Conservation (phyloP, 2,329 filamentous ascomycete genomes). For the Pyrenophora seminiperda region DNA sequence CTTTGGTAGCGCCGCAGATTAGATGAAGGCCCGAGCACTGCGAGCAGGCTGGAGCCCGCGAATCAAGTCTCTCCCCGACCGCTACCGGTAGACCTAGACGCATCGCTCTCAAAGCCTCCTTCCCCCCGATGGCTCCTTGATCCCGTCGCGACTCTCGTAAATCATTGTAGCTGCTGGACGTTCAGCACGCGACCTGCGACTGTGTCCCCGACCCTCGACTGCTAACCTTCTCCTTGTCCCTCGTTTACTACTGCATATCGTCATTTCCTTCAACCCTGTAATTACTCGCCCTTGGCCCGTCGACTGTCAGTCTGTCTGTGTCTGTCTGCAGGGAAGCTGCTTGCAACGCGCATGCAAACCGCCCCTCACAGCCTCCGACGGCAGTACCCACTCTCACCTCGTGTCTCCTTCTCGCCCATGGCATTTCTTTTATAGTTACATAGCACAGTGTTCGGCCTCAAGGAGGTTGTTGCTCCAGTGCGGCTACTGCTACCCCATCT, state of each 20-base stretch:
- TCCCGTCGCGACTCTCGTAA: conserved; percentile 25
- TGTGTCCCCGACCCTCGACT: conserved; percentile 24
- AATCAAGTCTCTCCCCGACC: conserved; percentile 29
- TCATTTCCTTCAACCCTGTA: conserved; percentile 26
- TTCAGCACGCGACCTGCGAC: conserved; percentile 23
- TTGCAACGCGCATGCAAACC: conserved; percentile 35
- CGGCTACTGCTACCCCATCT: conserved; percentile 8
- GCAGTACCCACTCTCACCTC: conserved; percentile 23
- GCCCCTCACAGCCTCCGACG: conserved; percentile 26
- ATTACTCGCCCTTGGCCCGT: conserved; percentile 27
- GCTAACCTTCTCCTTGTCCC: conserved; percentile 32
- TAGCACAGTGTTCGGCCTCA: conserved; percentile 15
- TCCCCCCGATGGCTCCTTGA: conserved; percentile 27
- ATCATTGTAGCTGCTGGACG: conserved; percentile 27
- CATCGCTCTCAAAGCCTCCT: conserved; percentile 23
- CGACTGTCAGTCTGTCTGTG: conserved; percentile 16
- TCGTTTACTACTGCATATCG: conserved; percentile 16
- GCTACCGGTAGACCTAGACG: too few relatives aligned
- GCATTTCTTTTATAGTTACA: conserved; percentile 17
- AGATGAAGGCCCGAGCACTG: conserved; percentile 16
- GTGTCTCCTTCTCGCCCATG: conserved; percentile 19
- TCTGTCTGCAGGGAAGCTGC: conserved; percentile 32
- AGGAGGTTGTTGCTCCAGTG: conserved; percentile 7
- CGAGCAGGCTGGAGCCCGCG: conserved; percentile 24
- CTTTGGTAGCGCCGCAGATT: conserved; percentile 19